Base-by-base conservation (phyloP, 78 protist species). In the Tieghemostelium lacteum region DNA sequence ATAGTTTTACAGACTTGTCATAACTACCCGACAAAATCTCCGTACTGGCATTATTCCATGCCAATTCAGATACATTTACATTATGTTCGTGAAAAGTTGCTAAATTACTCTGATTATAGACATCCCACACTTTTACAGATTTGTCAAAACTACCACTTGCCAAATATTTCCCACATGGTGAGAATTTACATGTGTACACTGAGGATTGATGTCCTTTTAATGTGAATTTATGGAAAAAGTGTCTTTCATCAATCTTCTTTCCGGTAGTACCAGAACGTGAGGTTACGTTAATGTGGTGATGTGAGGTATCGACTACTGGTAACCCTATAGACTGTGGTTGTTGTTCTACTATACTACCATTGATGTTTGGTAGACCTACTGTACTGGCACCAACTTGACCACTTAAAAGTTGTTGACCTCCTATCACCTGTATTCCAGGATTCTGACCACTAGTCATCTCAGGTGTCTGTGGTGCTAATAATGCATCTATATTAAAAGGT, bases 111-210 rank as follows among this genome's bases (percentile, higher is more conserved):
- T 83, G 91, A 69, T 83, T 62, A 36, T 52, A 55, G n/a, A 50
- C 76, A 50, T 77, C 96, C 93, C 92, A 76, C 0, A 67, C 20
- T 42, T 92, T 89, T 28, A 77, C 76, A 10, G 77, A 71, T 39
- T 87, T 78, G 45, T 94, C 96, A 57, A 94, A 93, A 17, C 93
- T 78, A 24, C 92, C 95, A 28, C 94, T 77, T 45, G 95, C 95
- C 29, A 94, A 66, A 63, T 66, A 70, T 54, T 73, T 80, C 20
- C 96, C 96, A 54, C 75, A 67, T 39, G 93, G 94, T 49, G 95
- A 75, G 62, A 87, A 94, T 16, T 66, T 50, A 12, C 76, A 87
- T 14, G 85, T 28, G 72, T 94, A 94, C 8, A 94, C 96, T 24
- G 94, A 83, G 26, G 88, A 95, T 34, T 4, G 73, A 57, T 94